Conservation (phyloP, 148 eudicot genomes). For the Cornus controversa region DNA sequence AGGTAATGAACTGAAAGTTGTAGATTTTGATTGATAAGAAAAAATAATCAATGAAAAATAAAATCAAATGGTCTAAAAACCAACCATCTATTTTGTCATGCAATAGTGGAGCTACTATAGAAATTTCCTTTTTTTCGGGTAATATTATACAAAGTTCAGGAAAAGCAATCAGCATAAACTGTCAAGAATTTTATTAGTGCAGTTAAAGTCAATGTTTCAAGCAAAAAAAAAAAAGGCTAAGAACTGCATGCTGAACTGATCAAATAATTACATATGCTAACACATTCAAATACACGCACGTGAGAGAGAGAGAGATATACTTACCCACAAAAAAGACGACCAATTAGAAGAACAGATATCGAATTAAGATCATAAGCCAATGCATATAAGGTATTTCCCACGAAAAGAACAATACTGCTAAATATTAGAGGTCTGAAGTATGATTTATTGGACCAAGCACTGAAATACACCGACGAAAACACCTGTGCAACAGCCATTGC, state of each 20-base stretch:
- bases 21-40: neutral
- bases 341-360: constrained; percentile 65
- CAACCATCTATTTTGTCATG: neutral
- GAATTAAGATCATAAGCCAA: constrained; percentile 72
- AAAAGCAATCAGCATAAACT: constrained; percentile 4
- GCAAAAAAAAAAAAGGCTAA: neutral
- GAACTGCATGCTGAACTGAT: neutral
- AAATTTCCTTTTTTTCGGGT: neutral
- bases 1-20: neutral
- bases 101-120: neutral
- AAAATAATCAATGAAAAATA: neutral
- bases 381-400: constrained; percentile 70
- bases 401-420: constrained; percentile 66
- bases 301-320: constrained; percentile 8
- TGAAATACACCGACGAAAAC: constrained; percentile 81
- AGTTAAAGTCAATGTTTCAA: neutral
- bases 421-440: constrained; percentile 72
- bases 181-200: neutral
- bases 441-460: constrained; percentile 91
- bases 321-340: constrained; percentile 80
- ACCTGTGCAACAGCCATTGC: constrained; percentile 87
- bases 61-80: neutral
- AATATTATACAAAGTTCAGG: neutral
- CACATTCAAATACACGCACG: neutral
- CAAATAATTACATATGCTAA: neutral